These are phyloP conservation scores for Prunus mume DNA, from an alignment of 306 rosid genomes.

Conservation along the genomic window DNA sequence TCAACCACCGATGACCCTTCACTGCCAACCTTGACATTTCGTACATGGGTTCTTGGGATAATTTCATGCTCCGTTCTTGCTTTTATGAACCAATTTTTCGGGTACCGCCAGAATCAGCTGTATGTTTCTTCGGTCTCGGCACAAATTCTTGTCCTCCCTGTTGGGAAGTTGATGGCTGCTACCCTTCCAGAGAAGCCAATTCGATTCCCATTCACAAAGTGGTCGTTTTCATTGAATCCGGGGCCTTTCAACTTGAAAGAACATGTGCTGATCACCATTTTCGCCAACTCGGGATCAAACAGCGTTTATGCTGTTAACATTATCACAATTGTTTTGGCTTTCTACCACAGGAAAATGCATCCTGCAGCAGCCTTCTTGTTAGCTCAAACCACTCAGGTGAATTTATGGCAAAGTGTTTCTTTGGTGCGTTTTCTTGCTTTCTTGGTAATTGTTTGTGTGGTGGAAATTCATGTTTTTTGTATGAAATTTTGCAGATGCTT, in stretches of 20 bases:
- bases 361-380: constrained; percentile 28
- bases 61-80: constrained; percentile 21
- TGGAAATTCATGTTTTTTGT: not conserved
- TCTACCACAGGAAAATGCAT: constrained; percentile 24
- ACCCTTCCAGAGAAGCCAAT: constrained; percentile 17
- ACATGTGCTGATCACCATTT: constrained; percentile 39
- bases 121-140: constrained; percentile 25
- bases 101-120: constrained; percentile 29
- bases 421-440: not conserved
- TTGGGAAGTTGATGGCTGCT: constrained; percentile 38
- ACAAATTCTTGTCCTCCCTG: constrained; percentile 34
- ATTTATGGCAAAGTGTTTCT: not conserved
- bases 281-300: constrained; percentile 35
- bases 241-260: constrained; percentile 45
- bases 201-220: constrained; percentile 10
- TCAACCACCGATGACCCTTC: constrained; percentile 41
- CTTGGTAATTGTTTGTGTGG: not conserved
- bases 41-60: constrained; percentile 41
- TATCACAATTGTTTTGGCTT: constrained; percentile 34
- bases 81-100: constrained; percentile 32
- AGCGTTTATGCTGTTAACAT: constrained; percentile 28
- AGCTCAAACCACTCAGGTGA: constrained; percentile 35
- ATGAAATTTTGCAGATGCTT: constrained; percentile 28
- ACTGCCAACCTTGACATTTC: constrained; percentile 24
- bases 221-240: constrained; percentile 37